A percentile compares a stretch with the other conserved stretches of the same genome.
These are phyloP conservation scores for Teunomyces pallodes DNA, from an alignment of 805 yeast species.

Conservation along the genomic window DNA sequence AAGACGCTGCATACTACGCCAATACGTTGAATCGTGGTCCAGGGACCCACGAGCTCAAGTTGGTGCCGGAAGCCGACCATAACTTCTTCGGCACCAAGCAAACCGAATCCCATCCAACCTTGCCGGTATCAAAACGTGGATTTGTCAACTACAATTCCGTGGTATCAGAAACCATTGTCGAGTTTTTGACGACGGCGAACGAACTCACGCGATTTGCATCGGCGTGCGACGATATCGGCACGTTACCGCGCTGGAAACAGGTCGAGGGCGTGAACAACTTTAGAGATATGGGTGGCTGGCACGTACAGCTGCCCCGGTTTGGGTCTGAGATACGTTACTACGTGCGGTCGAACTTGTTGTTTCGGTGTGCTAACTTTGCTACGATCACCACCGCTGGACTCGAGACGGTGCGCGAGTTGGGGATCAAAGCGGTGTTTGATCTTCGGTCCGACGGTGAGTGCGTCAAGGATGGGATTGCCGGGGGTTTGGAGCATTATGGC, in stretches of 20 bases:
- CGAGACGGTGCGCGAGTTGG: conserved; percentile 37
- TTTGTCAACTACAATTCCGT: conserved; percentile 55
- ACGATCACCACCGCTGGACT: conserved; percentile 52
- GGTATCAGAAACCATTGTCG: conserved; percentile 49
- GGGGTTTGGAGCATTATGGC: conserved; percentile 37
- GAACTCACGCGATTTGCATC: conserved; percentile 54
- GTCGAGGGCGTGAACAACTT: conserved; percentile 72
- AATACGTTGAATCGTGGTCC: conserved; percentile 56
- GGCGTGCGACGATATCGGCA: conserved; percentile 31
- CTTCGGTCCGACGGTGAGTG: conserved; percentile 63
- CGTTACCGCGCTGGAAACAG: conserved; percentile 54
- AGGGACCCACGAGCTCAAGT: conserved; percentile 45
- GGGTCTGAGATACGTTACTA: conserved; percentile 19
- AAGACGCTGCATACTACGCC: conserved; percentile 60
- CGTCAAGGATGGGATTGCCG: conserved; percentile 42
- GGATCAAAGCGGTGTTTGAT: conserved; percentile 60
- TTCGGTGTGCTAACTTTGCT: conserved; percentile 62
- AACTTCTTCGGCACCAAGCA: conserved; percentile 59
- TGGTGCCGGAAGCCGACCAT: conserved; percentile 76
- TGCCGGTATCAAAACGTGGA: conserved; percentile 46
- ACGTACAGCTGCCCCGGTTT: conserved; percentile 31
- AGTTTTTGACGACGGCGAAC: conserved; percentile 47
- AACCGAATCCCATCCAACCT: conserved; percentile 29
- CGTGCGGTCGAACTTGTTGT: conserved; percentile 55
- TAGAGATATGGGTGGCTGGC: conserved; percentile 81